phyloP scores from a whole-genome alignment of 306 rosid genomes.

The Prunus davidiana region DNA sequence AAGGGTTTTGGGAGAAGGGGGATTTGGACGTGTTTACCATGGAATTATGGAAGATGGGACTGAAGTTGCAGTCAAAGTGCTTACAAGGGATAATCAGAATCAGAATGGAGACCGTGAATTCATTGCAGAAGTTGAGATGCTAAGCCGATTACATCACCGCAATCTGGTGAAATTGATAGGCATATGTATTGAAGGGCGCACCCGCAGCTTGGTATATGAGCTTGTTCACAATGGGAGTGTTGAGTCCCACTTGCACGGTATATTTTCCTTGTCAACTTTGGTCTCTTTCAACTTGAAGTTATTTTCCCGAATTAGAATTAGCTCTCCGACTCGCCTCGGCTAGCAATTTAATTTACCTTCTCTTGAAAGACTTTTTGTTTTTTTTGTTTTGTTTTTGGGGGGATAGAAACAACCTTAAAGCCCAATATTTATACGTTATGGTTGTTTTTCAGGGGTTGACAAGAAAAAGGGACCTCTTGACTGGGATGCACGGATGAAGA shows the following conservation, averaged over 20 bases:
- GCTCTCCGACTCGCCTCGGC: background rate
- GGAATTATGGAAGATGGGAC: constrained; percentile 79
- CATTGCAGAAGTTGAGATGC: constrained; percentile 87
- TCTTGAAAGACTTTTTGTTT: no score
- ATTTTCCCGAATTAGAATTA: background rate
- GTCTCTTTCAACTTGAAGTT: constrained; percentile 8
- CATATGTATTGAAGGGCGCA: constrained; percentile 78
- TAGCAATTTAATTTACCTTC: background rate
- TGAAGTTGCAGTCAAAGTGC: constrained; percentile 90
- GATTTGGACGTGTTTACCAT: constrained; percentile 87
- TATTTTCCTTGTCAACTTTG: constrained; percentile 18
- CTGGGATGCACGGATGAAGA: constrained; percentile 90
- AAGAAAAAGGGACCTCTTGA: constrained; percentile 65
- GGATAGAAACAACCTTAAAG: background rate
- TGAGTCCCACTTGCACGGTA: constrained; percentile 98
- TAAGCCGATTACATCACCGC: constrained; percentile 93
- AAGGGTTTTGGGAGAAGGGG: constrained; percentile 91
- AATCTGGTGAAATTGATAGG: constrained; percentile 95
- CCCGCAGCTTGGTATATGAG: constrained; percentile 89
- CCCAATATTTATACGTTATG: constrained; percentile 18
- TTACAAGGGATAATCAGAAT: constrained; percentile 48
- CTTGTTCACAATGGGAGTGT: constrained; percentile 90
- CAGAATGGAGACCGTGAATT: constrained; percentile 86
- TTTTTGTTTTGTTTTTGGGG: no score
- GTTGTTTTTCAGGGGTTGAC: constrained; percentile 61